phyloP scores from a whole-genome alignment of 1,284 basidiomycete genomes.

The Marasmius sp. region DNA sequence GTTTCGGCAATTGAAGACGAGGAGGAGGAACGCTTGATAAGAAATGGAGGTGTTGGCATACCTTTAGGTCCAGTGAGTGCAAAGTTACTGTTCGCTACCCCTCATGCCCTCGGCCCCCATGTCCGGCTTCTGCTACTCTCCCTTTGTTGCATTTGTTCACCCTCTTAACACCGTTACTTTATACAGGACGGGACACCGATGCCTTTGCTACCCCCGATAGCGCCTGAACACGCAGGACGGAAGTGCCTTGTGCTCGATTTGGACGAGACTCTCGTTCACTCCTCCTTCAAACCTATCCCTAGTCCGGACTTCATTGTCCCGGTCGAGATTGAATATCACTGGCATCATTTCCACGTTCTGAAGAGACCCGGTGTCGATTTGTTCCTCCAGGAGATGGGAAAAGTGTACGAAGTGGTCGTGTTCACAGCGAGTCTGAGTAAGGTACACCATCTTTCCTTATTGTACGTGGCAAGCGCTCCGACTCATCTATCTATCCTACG shows the following conservation, averaged over 20 bases:
- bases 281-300: slow-evolving; percentile 73
- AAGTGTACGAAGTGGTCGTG: slow-evolving; percentile 97
- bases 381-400: slow-evolving; percentile 96
- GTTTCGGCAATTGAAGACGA: slow-evolving; percentile 39
- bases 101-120: background rate
- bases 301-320: slow-evolving; percentile 98
- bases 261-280: slow-evolving; percentile 86
- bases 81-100: background rate
- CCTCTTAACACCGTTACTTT: background rate
- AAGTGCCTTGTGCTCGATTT: slow-evolving; percentile 89
- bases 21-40: slow-evolving; percentile 48
- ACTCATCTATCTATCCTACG: slow-evolving; percentile 13
- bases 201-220: slow-evolving; percentile 74
- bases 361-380: slow-evolving; percentile 98
- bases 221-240: slow-evolving; percentile 64
- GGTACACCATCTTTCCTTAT: slow-evolving; percentile 39
- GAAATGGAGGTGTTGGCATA: slow-evolving; percentile 51
- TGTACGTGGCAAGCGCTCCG: background rate
- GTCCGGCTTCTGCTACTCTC: background rate
- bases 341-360: slow-evolving; percentile 99
- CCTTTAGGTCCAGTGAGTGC: slow-evolving; percentile 47
- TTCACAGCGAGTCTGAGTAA: slow-evolving; percentile 98
- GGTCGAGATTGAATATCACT: slow-evolving; percentile 97
- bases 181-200: slow-evolving; percentile 78
- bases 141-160: background rate